phyloP scores from a whole-genome alignment of 1,284 basidiomycete genomes.

The Ustilago sp. region DNA sequence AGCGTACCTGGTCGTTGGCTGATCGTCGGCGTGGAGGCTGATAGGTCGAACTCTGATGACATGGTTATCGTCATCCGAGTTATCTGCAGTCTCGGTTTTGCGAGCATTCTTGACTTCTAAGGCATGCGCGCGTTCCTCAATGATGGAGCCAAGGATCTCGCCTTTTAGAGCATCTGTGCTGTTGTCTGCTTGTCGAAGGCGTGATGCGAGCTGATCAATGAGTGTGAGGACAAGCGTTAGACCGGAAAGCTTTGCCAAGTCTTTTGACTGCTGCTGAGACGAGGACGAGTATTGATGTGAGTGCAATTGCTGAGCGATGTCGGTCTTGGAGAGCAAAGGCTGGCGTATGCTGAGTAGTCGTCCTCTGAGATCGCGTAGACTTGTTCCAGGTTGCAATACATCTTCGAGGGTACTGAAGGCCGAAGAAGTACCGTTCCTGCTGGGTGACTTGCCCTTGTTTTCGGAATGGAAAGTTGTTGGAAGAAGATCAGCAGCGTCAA shows the following conservation, averaged over 20 bases:
- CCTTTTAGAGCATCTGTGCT: constrained; percentile 26
- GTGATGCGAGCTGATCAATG: constrained; percentile 46
- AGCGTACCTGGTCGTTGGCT: constrained; percentile 44
- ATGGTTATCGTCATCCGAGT: neutral
- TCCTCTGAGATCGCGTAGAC: constrained; percentile 28
- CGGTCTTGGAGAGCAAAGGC: constrained; percentile 26
- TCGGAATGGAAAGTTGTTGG: constrained; percentile 1
- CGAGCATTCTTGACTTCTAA: constrained; percentile 26
- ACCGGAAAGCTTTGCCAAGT: constrained; percentile 23
- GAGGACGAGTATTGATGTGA: constrained; percentile 1
- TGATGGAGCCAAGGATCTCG: constrained; percentile 20
- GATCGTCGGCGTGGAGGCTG: constrained; percentile 7
- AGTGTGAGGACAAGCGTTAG: constrained; percentile 39
- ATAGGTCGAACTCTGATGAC: neutral
- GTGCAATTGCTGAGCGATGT: constrained; percentile 17
- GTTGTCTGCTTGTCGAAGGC: constrained; percentile 22
- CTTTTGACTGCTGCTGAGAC: constrained; percentile 6
- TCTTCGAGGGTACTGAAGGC: constrained; percentile 10
- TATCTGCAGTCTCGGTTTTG: constrained; percentile 1
- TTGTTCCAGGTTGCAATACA: constrained; percentile 21
- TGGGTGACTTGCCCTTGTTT: constrained; percentile 21
- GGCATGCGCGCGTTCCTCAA: constrained; percentile 22
- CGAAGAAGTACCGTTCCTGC: neutral
- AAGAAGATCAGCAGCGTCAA: constrained; percentile 15
- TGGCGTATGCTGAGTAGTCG: constrained; percentile 23